Evolutionary conservation across 768 basidiomycete genomes (phyloP).

Genomic region (Tulasnella sp.): DNA sequence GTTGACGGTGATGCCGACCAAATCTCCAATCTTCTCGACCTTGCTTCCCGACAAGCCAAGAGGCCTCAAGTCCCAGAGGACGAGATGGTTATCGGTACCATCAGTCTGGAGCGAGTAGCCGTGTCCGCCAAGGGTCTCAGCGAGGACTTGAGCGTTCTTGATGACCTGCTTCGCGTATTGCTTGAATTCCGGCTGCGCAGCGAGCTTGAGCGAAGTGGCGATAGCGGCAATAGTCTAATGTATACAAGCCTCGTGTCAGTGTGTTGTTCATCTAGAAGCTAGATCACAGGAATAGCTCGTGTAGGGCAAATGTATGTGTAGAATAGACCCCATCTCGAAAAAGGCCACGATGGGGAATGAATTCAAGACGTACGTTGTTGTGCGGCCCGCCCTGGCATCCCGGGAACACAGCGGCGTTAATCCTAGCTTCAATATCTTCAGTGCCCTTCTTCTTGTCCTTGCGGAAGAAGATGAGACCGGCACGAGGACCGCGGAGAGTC

Average conservation of each 20-base stretch:
- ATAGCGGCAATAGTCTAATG: conserved; percentile 86
- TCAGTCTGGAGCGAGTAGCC: conserved; percentile 96
- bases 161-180: conserved; percentile 94
- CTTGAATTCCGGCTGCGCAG: conserved; percentile 82
- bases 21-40: conserved; percentile 96
- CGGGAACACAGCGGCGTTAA: conserved; percentile 98
- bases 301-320: not conserved
- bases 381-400: conserved; percentile 99
- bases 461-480: conserved; percentile 97
- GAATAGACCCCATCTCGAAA: not conserved
- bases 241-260: not conserved
- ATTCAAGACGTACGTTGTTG: conserved; percentile 69
- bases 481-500: conserved; percentile 96
- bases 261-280: not conserved
- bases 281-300: not conserved
- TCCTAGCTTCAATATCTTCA: conserved; percentile 88
- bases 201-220: conserved; percentile 90
- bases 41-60: conserved; percentile 96
- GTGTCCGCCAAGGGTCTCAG: conserved; percentile 61
- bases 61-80: conserved; percentile 96
- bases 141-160: conserved; percentile 77
- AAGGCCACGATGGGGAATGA: not conserved
- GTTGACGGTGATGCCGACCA: conserved; percentile 95
- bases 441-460: conserved; percentile 73
- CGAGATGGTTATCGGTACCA: conserved; percentile 96